phyloP scores from a whole-genome alignment of 257 asterid genomes.

The Nyctanthes arbortristis region DNA sequence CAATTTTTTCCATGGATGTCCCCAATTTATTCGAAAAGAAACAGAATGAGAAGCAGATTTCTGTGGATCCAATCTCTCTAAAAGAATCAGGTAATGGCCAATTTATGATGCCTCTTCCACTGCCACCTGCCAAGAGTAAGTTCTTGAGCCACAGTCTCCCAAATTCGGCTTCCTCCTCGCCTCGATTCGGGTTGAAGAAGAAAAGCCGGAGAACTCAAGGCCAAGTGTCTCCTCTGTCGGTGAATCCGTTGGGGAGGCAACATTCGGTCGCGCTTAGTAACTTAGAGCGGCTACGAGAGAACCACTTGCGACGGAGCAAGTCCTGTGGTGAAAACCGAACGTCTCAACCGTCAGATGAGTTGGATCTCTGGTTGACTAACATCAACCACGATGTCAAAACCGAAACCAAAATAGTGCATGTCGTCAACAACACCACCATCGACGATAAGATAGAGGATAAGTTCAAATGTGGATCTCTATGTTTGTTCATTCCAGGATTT shows the following conservation, averaged over 20 bases:
- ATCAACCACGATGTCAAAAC: background rate
- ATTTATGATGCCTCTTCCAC: constrained; percentile 22
- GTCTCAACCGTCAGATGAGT: constrained; percentile 52
- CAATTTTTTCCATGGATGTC: background rate
- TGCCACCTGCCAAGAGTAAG: constrained; percentile 33
- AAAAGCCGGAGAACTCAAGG: constrained; percentile 28
- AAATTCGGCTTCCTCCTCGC: constrained; percentile 52
- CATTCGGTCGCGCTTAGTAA: constrained; percentile 72
- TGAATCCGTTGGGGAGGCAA: constrained; percentile 41
- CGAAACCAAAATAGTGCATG: background rate
- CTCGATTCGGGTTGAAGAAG: constrained; percentile 33
- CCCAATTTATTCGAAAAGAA: constrained; percentile 19
- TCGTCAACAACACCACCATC: background rate
- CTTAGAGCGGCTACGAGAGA: constrained; percentile 62
- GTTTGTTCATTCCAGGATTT: constrained; percentile 74
- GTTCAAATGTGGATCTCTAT: constrained; percentile 72
- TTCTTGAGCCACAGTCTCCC: constrained; percentile 68
- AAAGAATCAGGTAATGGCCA: constrained; percentile 14
- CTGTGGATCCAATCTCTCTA: constrained; percentile 64
- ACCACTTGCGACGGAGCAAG: constrained; percentile 61
- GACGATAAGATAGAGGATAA: constrained; percentile 21
- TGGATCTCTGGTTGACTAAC: constrained; percentile 43
- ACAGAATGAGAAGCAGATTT: constrained; percentile 61
- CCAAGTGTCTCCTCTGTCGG: constrained; percentile 27
- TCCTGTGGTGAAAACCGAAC: constrained; percentile 76